phyloP scores from a whole-genome alignment of 2,329 filamentous ascomycete genomes.

The Clathrospora elynae region DNA sequence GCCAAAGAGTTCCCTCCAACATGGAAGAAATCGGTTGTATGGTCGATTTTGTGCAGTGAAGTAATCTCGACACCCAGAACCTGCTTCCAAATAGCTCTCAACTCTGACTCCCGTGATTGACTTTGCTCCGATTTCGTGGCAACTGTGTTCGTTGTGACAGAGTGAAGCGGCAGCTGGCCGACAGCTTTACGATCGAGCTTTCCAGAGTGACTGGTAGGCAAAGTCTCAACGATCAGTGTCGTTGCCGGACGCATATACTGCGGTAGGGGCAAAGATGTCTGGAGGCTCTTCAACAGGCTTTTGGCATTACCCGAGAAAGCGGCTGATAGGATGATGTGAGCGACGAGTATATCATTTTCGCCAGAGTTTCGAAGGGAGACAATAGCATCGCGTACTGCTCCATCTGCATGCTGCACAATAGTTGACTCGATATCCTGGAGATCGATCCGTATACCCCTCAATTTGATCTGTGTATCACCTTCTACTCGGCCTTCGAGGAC shows the following conservation, averaged over 20 bases:
- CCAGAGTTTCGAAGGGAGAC: conserved; percentile 24
- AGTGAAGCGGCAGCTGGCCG: conserved; percentile 16
- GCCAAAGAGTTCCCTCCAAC: conserved; percentile 2
- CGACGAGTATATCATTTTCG: conserved; percentile 3
- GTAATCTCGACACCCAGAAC: conserved; percentile 24
- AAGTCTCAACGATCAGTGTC: conserved; percentile 4
- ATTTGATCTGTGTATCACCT: conserved; percentile 54
- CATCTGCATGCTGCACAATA: conserved; percentile 35
- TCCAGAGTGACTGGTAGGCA: conserved; percentile 15
- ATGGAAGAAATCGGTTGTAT: conserved; percentile 21
- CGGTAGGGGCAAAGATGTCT: conserved; percentile 39
- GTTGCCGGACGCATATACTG: conserved; percentile 33
- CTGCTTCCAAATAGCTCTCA: conserved; percentile 10
- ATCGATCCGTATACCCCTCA: conserved; percentile 55
- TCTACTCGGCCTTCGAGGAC: conserved; percentile 28
- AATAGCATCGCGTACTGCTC: conserved; percentile 32
- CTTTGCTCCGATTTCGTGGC: conserved; percentile 24
- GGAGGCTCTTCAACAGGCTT: not conserved
- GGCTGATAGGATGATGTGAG: conserved; percentile 1
- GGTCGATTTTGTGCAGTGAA: not conserved
- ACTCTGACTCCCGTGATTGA: conserved; percentile 1
- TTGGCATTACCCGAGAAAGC: not conserved
- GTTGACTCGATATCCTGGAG: conserved; percentile 53
- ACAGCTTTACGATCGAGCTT: conserved; percentile 26
- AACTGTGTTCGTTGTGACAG: conserved; percentile 20